A percentile compares a stretch with the other conserved stretches of the same genome.
phyloP scores from a whole-genome alignment of 805 yeast genomes.

The Spencermartinsiella europaea region DNA sequence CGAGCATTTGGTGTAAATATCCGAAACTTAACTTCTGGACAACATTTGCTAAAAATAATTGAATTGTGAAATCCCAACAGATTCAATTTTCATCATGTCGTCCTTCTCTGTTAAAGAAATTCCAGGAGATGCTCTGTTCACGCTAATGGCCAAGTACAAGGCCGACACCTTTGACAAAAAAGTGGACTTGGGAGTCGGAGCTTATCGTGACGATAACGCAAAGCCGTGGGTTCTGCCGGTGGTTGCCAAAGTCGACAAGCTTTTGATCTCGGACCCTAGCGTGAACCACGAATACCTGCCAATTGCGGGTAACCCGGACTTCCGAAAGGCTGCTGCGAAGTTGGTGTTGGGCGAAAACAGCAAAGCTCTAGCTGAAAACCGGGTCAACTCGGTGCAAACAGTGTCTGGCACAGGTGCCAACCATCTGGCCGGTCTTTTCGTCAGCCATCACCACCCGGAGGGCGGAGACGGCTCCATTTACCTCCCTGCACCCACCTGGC shows the following conservation, averaged over 20 bases:
- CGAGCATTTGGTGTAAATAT: no score
- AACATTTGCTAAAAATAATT: no score
- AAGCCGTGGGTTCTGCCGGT: constrained; percentile 70
- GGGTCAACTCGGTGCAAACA: constrained; percentile 60
- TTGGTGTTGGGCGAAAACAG: constrained; percentile 61
- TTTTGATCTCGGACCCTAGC: constrained; percentile 55
- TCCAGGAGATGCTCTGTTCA: constrained; percentile 90
- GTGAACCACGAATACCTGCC: constrained; percentile 85
- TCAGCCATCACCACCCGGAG: constrained; percentile 45
- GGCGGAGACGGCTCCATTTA: constrained; percentile 43
- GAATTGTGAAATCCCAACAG: no score
- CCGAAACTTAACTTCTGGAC: no score
- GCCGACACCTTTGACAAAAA: constrained; percentile 40
- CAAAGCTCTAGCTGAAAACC: constrained; percentile 48
- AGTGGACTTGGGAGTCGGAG: constrained; percentile 85
- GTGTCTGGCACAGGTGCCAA: constrained; percentile 88
- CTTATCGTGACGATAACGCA: constrained; percentile 63
- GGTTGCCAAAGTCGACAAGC: constrained; percentile 61
- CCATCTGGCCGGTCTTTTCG: constrained; percentile 75
- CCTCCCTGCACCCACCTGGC: constrained; percentile 94
- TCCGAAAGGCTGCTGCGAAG: constrained; percentile 65
- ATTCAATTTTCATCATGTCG: constrained; percentile 13
- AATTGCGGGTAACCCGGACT: constrained; percentile 69
- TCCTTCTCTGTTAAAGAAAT: constrained; percentile 21
- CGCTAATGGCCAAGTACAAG: constrained; percentile 41